Evolutionary conservation across 495 filamentous ascomycete genomes (phyloP).

Genomic region (Filosporella fistucella): DNA sequence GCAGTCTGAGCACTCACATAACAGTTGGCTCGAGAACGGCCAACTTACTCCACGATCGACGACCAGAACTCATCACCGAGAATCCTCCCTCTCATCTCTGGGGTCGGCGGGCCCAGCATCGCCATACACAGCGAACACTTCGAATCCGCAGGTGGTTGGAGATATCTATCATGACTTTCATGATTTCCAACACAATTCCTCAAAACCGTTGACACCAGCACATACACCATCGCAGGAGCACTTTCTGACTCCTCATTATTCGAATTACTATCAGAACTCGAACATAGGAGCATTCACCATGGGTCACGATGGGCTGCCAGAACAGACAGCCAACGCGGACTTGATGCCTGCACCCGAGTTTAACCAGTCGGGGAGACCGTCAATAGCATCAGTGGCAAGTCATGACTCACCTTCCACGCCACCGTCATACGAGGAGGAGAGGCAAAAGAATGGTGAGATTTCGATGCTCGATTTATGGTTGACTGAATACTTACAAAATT

Average conservation of each 20-base stretch:
- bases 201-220: slow-evolving; percentile 25
- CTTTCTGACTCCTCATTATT: slow-evolving; percentile 21
- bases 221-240: slow-evolving; percentile 25
- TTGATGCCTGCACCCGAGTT: slow-evolving; percentile 25
- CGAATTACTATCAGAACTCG: slow-evolving; percentile 15
- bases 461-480: slow-evolving; percentile 45
- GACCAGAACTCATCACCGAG: slow-evolving; percentile 35
- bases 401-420: slow-evolving; percentile 54
- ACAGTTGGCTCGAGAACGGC: slow-evolving; percentile 22
- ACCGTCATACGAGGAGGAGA: slow-evolving; percentile 37
- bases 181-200: slow-evolving; percentile 15
- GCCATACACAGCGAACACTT: slow-evolving; percentile 46
- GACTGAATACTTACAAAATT: slow-evolving; percentile 55
- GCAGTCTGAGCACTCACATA: slow-evolving; percentile 18
- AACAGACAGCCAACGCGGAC: slow-evolving; percentile 16
- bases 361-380: slow-evolving; percentile 22
- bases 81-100: slow-evolving; percentile 50
- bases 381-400: slow-evolving; percentile 38
- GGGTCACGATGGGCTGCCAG: slow-evolving; percentile 18
- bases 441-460: slow-evolving; percentile 30
- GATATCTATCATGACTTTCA: slow-evolving; percentile 25
- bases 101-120: slow-evolving; percentile 51
- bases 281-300: slow-evolving; percentile 10
- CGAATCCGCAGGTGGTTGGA: slow-evolving; percentile 41
- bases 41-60: slow-evolving; percentile 24